Percentiles rank a stretch among this genome's conserved stretches.
Conservation (phyloP, 352 stramenopile species). For the Globisporangium perplexum region DNA sequence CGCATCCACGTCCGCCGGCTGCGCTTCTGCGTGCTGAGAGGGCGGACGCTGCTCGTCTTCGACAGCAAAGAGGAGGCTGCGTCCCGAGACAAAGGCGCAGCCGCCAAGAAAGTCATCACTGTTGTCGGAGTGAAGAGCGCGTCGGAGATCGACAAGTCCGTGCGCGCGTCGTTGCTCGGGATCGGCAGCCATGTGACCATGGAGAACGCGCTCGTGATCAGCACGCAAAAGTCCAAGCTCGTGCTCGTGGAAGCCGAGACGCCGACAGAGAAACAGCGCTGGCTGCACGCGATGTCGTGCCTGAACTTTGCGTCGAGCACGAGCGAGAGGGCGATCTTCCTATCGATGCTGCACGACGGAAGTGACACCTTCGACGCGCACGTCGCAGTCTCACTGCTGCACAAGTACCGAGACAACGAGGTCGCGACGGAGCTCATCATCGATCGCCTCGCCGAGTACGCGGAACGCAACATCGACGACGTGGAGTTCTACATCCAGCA, state of each 20-base stretch:
- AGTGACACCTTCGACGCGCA: constrained; percentile 49
- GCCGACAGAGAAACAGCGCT: constrained; percentile 66
- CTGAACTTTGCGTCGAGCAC: constrained; percentile 49
- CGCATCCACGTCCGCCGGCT: constrained; percentile 47
- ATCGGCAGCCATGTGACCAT: constrained; percentile 16
- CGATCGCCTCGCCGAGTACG: constrained; percentile 56
- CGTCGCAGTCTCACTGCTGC: constrained; percentile 55
- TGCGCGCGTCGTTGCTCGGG: constrained; percentile 44
- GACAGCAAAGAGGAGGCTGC: constrained; percentile 40
- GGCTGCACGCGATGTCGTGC: constrained; percentile 63
- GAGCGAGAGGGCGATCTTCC: constrained; percentile 49
- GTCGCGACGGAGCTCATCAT: constrained; percentile 58
- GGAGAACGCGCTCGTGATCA: constrained; percentile 63
- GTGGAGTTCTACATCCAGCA: constrained; percentile 83
- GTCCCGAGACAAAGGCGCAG: constrained; percentile 11
- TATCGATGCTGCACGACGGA: constrained; percentile 47
- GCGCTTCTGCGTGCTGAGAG: constrained; percentile 66
- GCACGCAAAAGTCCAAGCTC: constrained; percentile 66
- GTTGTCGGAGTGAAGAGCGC: constrained; percentile 64
- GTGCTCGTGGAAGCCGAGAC: constrained; percentile 65
- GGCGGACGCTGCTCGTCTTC: constrained; percentile 51
- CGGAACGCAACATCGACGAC: constrained; percentile 63
- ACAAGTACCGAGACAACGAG: constrained; percentile 70
- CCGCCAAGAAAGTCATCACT: constrained; percentile 48
- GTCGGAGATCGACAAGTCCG: constrained; percentile 47